Evolutionary conservation across 805 yeast genomes (phyloP).

Genomic region (Ogataea trehaloabstinens): DNA sequence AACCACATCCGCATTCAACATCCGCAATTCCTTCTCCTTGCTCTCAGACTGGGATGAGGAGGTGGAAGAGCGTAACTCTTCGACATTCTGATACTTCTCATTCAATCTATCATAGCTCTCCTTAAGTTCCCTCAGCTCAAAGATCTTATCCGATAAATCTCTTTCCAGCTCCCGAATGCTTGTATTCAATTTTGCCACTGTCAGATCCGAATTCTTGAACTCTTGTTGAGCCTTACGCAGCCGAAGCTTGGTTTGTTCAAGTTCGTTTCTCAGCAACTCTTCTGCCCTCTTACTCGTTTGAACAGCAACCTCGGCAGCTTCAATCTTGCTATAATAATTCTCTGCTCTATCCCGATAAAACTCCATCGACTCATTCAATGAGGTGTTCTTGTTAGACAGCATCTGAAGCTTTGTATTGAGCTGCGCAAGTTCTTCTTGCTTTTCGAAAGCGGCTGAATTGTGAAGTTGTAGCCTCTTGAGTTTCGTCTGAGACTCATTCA

Average conservation of each 20-base stretch:
- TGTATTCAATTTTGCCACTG: slow-evolving; percentile 50
- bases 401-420: slow-evolving; percentile 58
- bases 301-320: slow-evolving; percentile 74
- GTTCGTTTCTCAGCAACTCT: slow-evolving; percentile 48
- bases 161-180: slow-evolving; percentile 53
- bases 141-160: slow-evolving; percentile 52
- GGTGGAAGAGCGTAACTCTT: slow-evolving; percentile 33
- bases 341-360: slow-evolving; percentile 72
- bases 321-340: slow-evolving; percentile 68
- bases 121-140: slow-evolving; percentile 50
- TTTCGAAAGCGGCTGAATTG: slow-evolving; percentile 28
- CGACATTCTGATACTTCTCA: slow-evolving; percentile 48
- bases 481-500: slow-evolving; percentile 35
- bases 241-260: slow-evolving; percentile 47
- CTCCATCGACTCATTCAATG: slow-evolving; percentile 52
- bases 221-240: slow-evolving; percentile 52
- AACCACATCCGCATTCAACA: slow-evolving; percentile 51
- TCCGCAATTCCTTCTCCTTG: slow-evolving; percentile 50
- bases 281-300: slow-evolving; percentile 63
- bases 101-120: slow-evolving; percentile 48
- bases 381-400: slow-evolving; percentile 51
- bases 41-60: slow-evolving; percentile 27
- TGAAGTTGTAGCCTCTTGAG: slow-evolving; percentile 29
- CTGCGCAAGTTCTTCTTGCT: slow-evolving; percentile 38
- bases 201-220: slow-evolving; percentile 49